These are phyloP conservation scores for Talaromyces pinophilus DNA, from an alignment of 2,329 filamentous ascomycete genomes.

Conservation along the genomic window DNA sequence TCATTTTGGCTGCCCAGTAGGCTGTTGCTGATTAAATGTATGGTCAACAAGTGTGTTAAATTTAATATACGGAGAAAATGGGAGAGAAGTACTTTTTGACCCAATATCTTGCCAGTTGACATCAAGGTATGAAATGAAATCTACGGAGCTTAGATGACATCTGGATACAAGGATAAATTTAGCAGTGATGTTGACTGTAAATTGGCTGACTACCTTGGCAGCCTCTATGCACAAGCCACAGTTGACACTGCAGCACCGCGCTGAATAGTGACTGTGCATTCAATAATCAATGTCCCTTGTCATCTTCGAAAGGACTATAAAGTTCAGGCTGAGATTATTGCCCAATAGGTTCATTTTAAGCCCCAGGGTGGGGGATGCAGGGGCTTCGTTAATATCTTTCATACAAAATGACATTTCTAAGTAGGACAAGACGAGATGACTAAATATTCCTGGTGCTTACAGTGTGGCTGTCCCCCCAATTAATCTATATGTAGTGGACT, in stretches of 20 bases:
- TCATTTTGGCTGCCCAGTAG: background rate
- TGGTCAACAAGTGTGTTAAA: background rate
- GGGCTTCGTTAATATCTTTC: background rate
- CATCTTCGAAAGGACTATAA: background rate
- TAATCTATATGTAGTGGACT: background rate
- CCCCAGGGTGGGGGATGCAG: background rate
- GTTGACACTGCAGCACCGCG: background rate
- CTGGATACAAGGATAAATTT: no score
- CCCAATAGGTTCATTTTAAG: background rate
- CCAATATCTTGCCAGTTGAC: background rate
- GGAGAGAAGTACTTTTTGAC: background rate
- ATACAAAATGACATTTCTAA: background rate
- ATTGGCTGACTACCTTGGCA: background rate
- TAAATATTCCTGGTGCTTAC: background rate
- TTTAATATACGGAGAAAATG: background rate
- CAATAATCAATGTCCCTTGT: background rate
- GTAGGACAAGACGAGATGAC: background rate
- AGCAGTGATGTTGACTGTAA: background rate
- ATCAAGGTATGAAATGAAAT: background rate
- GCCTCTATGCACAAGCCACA: background rate
- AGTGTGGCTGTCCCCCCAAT: background rate
- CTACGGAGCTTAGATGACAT: background rate
- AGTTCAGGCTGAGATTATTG: background rate
- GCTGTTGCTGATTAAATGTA: background rate
- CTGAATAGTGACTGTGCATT: background rate